Evolutionary conservation across 192 early-diverging fungal genomes (phyloP).

Genomic region (Coemansia sp.): DNA sequence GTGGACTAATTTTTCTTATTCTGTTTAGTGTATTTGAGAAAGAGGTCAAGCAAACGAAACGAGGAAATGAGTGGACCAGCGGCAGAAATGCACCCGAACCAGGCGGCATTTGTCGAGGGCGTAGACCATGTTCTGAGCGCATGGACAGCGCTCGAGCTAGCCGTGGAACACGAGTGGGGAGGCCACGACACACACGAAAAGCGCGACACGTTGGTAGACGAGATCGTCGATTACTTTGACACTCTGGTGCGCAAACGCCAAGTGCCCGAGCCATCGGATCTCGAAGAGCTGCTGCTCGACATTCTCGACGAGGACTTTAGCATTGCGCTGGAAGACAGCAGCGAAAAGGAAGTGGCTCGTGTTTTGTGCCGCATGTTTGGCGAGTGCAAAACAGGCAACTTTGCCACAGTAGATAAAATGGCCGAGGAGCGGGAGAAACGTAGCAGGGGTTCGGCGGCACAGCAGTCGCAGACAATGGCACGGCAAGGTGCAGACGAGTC

Average conservation of each 20-base stretch:
- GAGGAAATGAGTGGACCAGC: no score
- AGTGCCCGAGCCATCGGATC: slow-evolving; percentile 38
- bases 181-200: slow-evolving; percentile 66
- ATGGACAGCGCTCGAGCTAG: slow-evolving; percentile 73
- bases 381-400: slow-evolving; percentile 43
- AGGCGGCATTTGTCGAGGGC: slow-evolving; percentile 58
- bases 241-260: slow-evolving; percentile 22
- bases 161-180: slow-evolving; percentile 72
- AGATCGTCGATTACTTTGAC: slow-evolving; percentile 65
- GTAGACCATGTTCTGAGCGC: slow-evolving; percentile 61
- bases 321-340: slow-evolving; percentile 39
- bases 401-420: slow-evolving; percentile 36
- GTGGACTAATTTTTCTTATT: no score
- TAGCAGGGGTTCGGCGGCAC: not conserved
- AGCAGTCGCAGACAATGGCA: not conserved
- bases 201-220: slow-evolving; percentile 65
- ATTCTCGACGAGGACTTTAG: slow-evolving; percentile 46
- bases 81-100: slow-evolving; percentile 39
- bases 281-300: slow-evolving; percentile 37
- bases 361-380: slow-evolving; percentile 27
- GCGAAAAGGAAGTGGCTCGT: slow-evolving; percentile 41
- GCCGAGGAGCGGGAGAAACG: slow-evolving; percentile 22
- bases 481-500: not conserved
- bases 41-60: no score
- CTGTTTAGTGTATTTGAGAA: no score